Evolutionary conservation across 176 grass and related monocot species (phyloP).

Genomic region (Eleusine indica): DNA sequence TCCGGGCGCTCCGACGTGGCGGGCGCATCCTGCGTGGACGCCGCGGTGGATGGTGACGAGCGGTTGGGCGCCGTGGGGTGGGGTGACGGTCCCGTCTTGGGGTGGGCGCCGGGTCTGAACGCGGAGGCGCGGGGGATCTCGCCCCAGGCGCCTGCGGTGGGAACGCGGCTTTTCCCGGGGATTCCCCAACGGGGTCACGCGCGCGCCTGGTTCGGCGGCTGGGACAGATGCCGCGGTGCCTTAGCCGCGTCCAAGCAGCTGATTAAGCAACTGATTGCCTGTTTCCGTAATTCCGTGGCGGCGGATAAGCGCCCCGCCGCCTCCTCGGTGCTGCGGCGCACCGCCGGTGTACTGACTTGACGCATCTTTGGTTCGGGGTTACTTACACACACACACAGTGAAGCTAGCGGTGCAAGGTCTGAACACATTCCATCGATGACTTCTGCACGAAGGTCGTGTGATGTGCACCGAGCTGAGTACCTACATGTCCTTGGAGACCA

Average conservation of each 20-base stretch:
- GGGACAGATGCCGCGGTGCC: background rate
- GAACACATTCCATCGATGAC: slow-evolving; percentile 4
- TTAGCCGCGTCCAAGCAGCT: slow-evolving; percentile 9
- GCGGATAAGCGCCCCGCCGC: background rate
- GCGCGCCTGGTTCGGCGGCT: slow-evolving; percentile 2
- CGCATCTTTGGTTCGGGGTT: background rate
- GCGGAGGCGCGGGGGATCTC: slow-evolving; percentile 41
- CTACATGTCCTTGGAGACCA: too few relatives aligned
- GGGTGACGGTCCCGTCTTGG: background rate
- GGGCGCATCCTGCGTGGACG: slow-evolving; percentile 31
- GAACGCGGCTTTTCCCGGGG: slow-evolving; percentile 51
- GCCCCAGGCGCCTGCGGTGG: slow-evolving; percentile 10
- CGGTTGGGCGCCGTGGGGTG: background rate
- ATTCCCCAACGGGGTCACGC: slow-evolving; percentile 34
- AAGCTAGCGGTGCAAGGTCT: background rate
- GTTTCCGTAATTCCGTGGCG: background rate
- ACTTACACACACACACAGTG: background rate
- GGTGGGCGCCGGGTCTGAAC: slow-evolving; percentile 35
- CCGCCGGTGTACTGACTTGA: background rate
- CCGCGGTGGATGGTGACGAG: background rate
- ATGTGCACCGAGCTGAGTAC: too few relatives aligned
- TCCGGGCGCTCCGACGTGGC: slow-evolving; percentile 17
- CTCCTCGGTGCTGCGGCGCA: background rate
- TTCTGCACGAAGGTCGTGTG: background rate
- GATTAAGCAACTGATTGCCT: background rate